Conservation (phyloP, 108 stramenopile genomes). For the Nitzschia sp. region DNA sequence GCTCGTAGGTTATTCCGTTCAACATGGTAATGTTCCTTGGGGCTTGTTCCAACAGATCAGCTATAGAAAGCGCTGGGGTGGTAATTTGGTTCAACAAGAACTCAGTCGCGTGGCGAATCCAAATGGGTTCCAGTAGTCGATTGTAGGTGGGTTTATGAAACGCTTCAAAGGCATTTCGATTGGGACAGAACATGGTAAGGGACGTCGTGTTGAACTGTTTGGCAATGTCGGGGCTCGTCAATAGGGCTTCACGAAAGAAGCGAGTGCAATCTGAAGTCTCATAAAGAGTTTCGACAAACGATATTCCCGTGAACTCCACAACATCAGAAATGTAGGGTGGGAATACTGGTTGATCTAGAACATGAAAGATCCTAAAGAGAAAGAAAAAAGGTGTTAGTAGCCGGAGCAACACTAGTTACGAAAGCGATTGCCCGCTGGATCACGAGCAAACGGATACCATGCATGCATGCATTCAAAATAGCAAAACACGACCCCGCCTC, state of each 20-base stretch:
- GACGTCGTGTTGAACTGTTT: slow-evolving; percentile 24
- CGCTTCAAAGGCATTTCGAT: slow-evolving; percentile 22
- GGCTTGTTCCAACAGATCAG: slow-evolving; percentile 13
- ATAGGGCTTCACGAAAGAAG: slow-evolving; percentile 16
- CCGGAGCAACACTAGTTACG: no score
- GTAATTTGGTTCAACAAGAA: slow-evolving; percentile 34
- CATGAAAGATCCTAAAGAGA: slow-evolving; percentile 25
- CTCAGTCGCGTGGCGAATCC: slow-evolving; percentile 32
- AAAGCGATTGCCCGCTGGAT: no score
- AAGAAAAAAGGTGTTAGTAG: neutral
- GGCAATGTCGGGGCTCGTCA: slow-evolving; percentile 9
- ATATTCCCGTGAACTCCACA: slow-evolving; percentile 20
- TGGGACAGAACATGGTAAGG: slow-evolving; percentile 35
- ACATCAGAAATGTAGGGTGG: slow-evolving; percentile 35
- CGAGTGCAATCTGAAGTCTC: slow-evolving; percentile 30
- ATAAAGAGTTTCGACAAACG: slow-evolving; percentile 10
- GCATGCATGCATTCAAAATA: no score
- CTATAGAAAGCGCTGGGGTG: slow-evolving; percentile 9
- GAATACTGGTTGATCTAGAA: slow-evolving; percentile 21
- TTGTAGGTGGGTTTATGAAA: slow-evolving; percentile 33
- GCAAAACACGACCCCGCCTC: no score
- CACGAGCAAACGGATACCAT: no score
- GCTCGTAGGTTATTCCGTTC: slow-evolving; percentile 31
- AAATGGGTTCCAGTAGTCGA: slow-evolving; percentile 30
- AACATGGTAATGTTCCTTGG: slow-evolving; percentile 29